Base-by-base conservation (phyloP, 2,329 filamentous ascomycete species). In the Claviceps sp. region DNA sequence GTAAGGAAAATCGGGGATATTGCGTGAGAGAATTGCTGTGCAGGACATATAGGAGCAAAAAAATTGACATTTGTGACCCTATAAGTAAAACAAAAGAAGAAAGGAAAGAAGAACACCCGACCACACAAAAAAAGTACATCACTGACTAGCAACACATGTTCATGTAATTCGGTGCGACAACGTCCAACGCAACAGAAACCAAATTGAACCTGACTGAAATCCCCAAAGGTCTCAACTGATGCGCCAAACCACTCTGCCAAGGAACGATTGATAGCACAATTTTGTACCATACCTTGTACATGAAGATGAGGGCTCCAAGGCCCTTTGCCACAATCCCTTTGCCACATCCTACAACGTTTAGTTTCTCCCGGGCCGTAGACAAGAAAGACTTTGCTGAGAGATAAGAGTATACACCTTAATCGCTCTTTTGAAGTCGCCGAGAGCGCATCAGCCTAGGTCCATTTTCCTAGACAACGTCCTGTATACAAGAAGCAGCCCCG, bases 71-170 rank as follows among this genome's bases (percentile, higher is more conserved):
- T 20, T 24, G 4, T 26, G 8, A 46, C 44, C 38, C 20, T 40
- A 24, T 6, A 24, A 40, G 36, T 42, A 18, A 5, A 34, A 20
- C 26, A n/a, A 45, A 16, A 14, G 9, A 11, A 22, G 14, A 13
- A 43, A 8, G 4, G 4, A n/a, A 16, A 20, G 18, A 18, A 20
- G 18, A 13, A 18, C n/a, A 13, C 8, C 16, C n/a, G 2, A 46
- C 30, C 3, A 46, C 6, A 34, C 4, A 30, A 30, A 42, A 36
- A 38, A 8, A 51, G 43, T 30, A 47, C 38, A 51, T 51, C 20
- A 8, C 24, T 46, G 34, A 40, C 49, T 47, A 51, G 16, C 22
- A 46, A 51, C 49, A 46, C 49, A 50, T 37, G 48, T 26, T 45
- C 42, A 30, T 45, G 5, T 46, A 5, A 3, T 16, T 44, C 7